Base-by-base conservation (phyloP, 345 rosid species). In the Crucihimalaya himalaica region DNA sequence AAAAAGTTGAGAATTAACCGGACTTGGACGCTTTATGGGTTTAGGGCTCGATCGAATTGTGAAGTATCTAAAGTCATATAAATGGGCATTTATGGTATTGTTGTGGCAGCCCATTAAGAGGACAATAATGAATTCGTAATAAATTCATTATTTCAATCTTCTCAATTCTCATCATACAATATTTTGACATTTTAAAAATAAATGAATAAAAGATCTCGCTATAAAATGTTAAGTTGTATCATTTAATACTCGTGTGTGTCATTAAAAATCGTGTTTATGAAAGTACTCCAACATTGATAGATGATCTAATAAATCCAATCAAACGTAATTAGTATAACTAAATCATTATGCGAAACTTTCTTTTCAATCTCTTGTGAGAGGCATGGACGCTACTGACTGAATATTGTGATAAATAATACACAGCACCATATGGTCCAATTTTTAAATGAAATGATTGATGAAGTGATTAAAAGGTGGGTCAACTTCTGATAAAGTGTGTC, bases 361-460 rank as follows among this genome's bases (percentile, higher is more conserved):
- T 14, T 11, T 8, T 11, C 9, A 35, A 35, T 35, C 42, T 28
- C 6, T 37, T 27, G 37, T 27, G 39, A 50, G 51, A 37, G 40
- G n/a, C 21, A 39, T 59, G 45, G 45, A 42, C 18, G 16, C 8
- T 27, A 18, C 23, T 46, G 23, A 8, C 51, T 18, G 21, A 46
- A 46, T 8, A 46, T 3, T 46, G 51, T 46, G 12, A 18, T 46
- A 8, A 43, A 43, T 43, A 43, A n/a, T 43, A 43, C 48, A 16
- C 51, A n/a, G n/a, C n/a, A n/a, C n/a, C n/a, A n/a, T n/a, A 46
- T 46, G 79, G 56, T 60, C 63, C 63, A 60, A 21, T 39, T 27
- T 19, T 40, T 2, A 66, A 50, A 29, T 31, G 28, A 68, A 68
- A 75, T 75, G 63, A 75, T 75, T 68, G 74, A 40, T 8, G 54